A percentile compares a stretch with the other conserved stretches of the same genome.
Evolutionary conservation across 306 rosid species (phyloP).

Genomic region (Cicer bijugum): DNA sequence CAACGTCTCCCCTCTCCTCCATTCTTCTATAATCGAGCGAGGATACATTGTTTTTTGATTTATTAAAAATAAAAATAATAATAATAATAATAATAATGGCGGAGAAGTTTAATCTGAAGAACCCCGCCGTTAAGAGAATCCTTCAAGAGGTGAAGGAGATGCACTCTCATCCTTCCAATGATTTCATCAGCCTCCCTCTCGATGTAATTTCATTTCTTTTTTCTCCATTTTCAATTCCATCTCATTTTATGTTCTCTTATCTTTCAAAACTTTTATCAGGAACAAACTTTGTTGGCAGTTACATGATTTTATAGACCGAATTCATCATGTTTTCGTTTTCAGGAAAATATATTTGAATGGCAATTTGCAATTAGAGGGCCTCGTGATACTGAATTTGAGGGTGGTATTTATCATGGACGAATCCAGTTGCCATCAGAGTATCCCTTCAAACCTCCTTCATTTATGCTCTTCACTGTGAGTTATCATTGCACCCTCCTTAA

Average conservation of each 20-base stretch:
- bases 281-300: no score
- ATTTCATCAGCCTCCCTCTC: slow-evolving; percentile 94
- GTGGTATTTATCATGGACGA: slow-evolving; percentile 88
- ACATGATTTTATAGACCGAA: neutral
- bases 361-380: slow-evolving; percentile 90
- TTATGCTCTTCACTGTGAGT: slow-evolving; percentile 80
- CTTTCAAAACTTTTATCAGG: neutral
- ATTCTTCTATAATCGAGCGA: no score
- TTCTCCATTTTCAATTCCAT: neutral
- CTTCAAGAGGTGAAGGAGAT: slow-evolving; percentile 93
- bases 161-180: slow-evolving; percentile 93
- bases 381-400: slow-evolving; percentile 76
- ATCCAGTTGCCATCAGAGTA: slow-evolving; percentile 86
- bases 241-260: no score
- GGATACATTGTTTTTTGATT: no score
- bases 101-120: slow-evolving; percentile 86
- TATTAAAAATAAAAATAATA: no score
- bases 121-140: slow-evolving; percentile 91
- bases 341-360: slow-evolving; percentile 98
- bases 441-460: slow-evolving; percentile 93
- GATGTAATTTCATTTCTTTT: slow-evolving; percentile 56
- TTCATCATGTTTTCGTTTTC: slow-evolving; percentile 39
- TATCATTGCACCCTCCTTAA: slow-evolving; percentile 39
- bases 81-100: slow-evolving; percentile 40
- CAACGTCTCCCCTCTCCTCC: no score